A percentile compares a stretch with the other conserved stretches of the same genome.
Conservation (phyloP, 1,284 basidiomycete genomes). For the Trichosporon faecale region DNA sequence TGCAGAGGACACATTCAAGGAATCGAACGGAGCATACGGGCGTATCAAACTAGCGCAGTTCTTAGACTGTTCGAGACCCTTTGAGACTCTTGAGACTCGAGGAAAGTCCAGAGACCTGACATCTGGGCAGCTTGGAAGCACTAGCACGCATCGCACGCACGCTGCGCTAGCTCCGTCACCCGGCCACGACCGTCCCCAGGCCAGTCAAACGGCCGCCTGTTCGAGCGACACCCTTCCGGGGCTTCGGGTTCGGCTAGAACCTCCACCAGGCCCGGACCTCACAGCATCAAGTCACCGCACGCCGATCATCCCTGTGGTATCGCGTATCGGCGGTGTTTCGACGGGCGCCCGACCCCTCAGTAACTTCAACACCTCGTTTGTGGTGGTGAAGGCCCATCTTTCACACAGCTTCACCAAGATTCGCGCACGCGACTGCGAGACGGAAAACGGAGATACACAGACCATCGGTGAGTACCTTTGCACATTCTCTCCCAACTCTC, state of each 20-base stretch:
- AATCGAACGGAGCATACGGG: neutral
- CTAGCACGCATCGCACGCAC: neutral
- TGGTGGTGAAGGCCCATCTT: neutral
- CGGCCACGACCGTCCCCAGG: too few species aligned
- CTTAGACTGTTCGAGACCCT: neutral
- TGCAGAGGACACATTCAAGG: neutral
- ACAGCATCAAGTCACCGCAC: neutral
- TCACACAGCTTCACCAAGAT: neutral
- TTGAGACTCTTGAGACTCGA: too few species aligned
- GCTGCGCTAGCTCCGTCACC: neutral
- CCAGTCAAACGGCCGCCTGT: too few species aligned
- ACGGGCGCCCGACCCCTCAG: neutral
- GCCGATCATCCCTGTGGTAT: neutral
- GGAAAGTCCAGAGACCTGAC: too few species aligned
- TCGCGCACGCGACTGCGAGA: neutral
- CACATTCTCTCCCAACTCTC: neutral
- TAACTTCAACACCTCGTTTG: neutral
- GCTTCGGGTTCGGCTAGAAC: neutral
- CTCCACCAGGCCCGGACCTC: neutral
- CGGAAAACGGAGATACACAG: neutral
- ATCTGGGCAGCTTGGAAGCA: neutral
- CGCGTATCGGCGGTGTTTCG: neutral
- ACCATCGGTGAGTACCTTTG: neutral
- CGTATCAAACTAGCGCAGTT: neutral
- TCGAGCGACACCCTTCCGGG: neutral